Conservation (phyloP, 1,284 basidiomycete species). For the Bjerkandera adusta region DNA sequence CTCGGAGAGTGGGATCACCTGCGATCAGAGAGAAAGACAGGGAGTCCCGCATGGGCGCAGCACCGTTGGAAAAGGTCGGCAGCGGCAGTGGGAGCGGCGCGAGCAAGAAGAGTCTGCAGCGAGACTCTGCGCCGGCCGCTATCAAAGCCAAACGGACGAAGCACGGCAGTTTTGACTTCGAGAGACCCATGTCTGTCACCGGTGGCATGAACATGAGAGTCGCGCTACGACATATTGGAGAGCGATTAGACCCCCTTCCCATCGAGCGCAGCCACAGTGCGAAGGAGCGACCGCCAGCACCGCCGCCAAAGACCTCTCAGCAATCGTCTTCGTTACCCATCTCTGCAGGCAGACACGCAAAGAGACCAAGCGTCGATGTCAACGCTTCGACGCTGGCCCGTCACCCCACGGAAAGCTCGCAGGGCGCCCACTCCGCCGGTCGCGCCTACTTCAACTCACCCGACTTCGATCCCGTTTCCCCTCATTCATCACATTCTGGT, state of each 20-base stretch:
- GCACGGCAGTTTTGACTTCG: constrained; percentile 75
- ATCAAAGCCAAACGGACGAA: constrained; percentile 38
- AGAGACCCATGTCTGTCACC: constrained; percentile 37
- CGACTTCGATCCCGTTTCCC: constrained; percentile 24
- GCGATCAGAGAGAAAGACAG: constrained; percentile 21
- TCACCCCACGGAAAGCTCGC: constrained; percentile 13
- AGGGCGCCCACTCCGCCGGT: constrained; percentile 8
- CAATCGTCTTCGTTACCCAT: constrained; percentile 9
- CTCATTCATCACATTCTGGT: constrained; percentile 28
- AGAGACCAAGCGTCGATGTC: constrained; percentile 9
- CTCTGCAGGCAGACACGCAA: constrained; percentile 4
- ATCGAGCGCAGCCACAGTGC: constrained; percentile 14
- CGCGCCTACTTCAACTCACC: constrained; percentile 13
- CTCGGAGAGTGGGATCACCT: constrained; percentile 32
- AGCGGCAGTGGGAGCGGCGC: constrained; percentile 23
- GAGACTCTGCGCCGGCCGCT: constrained; percentile 19
- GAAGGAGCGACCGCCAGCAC: constrained; percentile 5
- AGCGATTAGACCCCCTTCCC: constrained; percentile 7
- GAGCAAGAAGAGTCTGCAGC: constrained; percentile 26
- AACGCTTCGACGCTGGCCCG: constrained; percentile 6
- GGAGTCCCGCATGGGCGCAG: constrained; percentile 19
- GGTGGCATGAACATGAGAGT: constrained; percentile 20
- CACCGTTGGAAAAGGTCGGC: constrained; percentile 27
- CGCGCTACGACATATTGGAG: constrained; percentile 23
- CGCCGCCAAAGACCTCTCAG: not conserved